A percentile compares a stretch with the other conserved stretches of the same genome.
Conservation (phyloP, 176 grass and related monocot species). For the Cymbopogon citratus region DNA sequence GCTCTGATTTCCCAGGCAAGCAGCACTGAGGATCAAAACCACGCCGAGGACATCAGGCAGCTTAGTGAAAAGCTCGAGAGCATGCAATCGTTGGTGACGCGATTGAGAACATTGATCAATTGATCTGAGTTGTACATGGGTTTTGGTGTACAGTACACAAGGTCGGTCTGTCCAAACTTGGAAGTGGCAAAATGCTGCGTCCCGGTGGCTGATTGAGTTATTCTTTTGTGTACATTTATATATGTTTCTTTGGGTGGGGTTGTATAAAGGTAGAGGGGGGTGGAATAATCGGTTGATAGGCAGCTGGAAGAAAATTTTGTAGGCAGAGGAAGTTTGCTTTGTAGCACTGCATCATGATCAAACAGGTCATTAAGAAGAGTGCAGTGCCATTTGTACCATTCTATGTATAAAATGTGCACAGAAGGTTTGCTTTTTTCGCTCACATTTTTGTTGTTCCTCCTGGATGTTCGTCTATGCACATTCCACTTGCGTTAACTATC, state of each 20-base stretch:
- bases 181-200: slow-evolving; percentile 41
- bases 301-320: slow-evolving; percentile 35
- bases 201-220: slow-evolving; percentile 11
- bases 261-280: slow-evolving; percentile 26
- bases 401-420: not conserved
- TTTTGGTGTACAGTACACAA: slow-evolving; percentile 35
- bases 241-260: slow-evolving; percentile 17
- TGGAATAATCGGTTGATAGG: slow-evolving; percentile 1
- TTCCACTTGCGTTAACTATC: not conserved
- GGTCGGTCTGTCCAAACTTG: slow-evolving; percentile 11
- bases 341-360: slow-evolving; percentile 21
- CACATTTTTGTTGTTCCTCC: too few species aligned
- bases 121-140: slow-evolving; percentile 43
- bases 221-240: slow-evolving; percentile 52
- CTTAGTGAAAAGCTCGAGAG: slow-evolving; percentile 70
- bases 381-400: not conserved
- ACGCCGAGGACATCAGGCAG: slow-evolving; percentile 37
- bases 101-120: slow-evolving; percentile 60
- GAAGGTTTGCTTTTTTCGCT: not conserved
- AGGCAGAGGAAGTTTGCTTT: slow-evolving; percentile 6
- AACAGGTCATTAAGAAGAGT: not conserved
- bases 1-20: not conserved
- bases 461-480: not conserved
- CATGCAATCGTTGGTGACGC: slow-evolving; percentile 73
- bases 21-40: slow-evolving; percentile 26